Evolutionary conservation across 2,329 filamentous ascomycete species (phyloP).

Genomic region (Sporothrix euskadiensis): DNA sequence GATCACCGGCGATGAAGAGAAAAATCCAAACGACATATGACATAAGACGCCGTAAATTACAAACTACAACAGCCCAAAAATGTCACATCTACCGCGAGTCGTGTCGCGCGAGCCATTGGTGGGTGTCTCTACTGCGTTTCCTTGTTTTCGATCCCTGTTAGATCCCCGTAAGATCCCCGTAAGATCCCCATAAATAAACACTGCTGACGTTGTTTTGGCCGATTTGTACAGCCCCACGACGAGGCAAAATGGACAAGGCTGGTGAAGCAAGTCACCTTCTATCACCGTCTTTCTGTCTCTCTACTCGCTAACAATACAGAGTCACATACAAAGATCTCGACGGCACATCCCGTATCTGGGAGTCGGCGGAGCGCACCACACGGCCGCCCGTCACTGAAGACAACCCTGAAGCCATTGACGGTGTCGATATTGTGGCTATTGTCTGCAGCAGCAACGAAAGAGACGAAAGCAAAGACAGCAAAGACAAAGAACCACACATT

Average conservation of each 20-base stretch:
- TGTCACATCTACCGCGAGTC: slow-evolving; percentile 5
- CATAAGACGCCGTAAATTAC: not conserved
- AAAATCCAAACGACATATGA: too few relatives aligned
- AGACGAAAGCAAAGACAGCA: slow-evolving; percentile 32
- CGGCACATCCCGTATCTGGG: slow-evolving; percentile 64
- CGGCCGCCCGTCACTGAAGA: slow-evolving; percentile 51
- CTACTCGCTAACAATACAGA: slow-evolving; percentile 35
- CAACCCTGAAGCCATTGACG: slow-evolving; percentile 60
- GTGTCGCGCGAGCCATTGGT: slow-evolving; percentile 28
- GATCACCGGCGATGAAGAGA: too few relatives aligned
- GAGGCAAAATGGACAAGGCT: slow-evolving; percentile 64
- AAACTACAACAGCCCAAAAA: not conserved
- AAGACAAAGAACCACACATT: slow-evolving; percentile 52
- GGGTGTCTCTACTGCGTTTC: not conserved
- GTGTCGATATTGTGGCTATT: slow-evolving; percentile 71
- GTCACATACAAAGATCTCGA: slow-evolving; percentile 66
- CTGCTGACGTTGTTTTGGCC: not conserved
- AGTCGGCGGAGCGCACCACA: slow-evolving; percentile 70
- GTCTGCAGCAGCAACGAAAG: slow-evolving; percentile 46
- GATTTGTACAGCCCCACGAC: slow-evolving; percentile 44
- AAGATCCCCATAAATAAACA: not conserved
- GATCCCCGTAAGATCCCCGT: too few relatives aligned
- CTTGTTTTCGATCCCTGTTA: not conserved
- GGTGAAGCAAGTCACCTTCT: slow-evolving; percentile 49
- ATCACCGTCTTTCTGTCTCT: not conserved